Base-by-base conservation (phyloP, 306 rosid genomes). In the Hippophae tibetana region DNA sequence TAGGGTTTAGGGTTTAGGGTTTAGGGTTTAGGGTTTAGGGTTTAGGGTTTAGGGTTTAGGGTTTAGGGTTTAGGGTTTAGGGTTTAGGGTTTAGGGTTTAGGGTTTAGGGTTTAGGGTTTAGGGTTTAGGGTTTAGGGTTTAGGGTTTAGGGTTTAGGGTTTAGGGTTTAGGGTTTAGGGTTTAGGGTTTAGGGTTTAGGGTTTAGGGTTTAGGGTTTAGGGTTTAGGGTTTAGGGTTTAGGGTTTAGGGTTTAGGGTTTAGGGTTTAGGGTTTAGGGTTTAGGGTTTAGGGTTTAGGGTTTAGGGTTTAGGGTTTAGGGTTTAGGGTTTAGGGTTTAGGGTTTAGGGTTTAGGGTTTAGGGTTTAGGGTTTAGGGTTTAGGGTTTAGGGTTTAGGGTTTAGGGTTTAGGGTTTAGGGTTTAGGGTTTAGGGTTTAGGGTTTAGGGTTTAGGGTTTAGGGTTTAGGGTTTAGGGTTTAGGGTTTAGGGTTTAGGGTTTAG, bases 211-310 rank as follows among this genome's bases (percentile, higher is more conserved):
- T 42, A 41, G 64, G 60, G 57, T 61, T 59, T 43, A 41, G 52
- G 60, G 58, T 54, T 59, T 10, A 57, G 62, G 51, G 45, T 69
- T 10, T 10, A 43, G 72, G 60, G 31, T 60, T 59, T 7, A 27
- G 66, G 66, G n/a, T 60, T 59, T 8, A 40, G 72, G 66, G 27
- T 68, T 68, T 42, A 47, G 72, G 72, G 44, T 60, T 68, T 42
- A 66, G 72, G 65, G 59, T 68, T 50, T 52, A 66, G 72, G 66
- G 59, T 68, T 59, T 51, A 66, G 72, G 65, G 52, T 59, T 59
- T 44, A 66, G 72, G 66, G 59, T 68, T 68, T 52, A 61, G 72
- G 72, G 52, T 68, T 59, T 43, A 55, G 72, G 72, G 51, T 68
- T 68, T 59, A 66, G 72, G 66, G 52, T 68, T 52, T 59, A 66